Evolutionary conservation across 345 rosid species (phyloP), one percentile per base, ranked within the genome.

Genomic region (Linum trigynum): DNA sequence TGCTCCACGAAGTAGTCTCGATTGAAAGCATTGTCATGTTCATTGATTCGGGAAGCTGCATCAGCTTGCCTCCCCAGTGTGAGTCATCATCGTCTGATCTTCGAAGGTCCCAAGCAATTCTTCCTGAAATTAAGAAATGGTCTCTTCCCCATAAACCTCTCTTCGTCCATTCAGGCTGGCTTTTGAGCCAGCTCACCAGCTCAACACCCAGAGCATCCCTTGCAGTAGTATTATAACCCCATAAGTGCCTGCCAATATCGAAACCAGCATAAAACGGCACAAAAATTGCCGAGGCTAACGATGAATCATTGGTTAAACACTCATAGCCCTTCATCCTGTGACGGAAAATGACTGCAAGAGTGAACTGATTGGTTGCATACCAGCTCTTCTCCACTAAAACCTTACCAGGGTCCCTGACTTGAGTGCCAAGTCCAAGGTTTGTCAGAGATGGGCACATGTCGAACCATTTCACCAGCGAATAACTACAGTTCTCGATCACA

Each of bases 71-170:
- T 37, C 75, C 75, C 75, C 75, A 72, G 1, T 38, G 57, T 0
- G 57, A 14, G 10, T 56, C 55, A 38, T 35, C 1, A 8, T 67
- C 71, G 4, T 39, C 1, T 10, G 1, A 37, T n/a, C 75, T 57
- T 10, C 42, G 32, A 16, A 72, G 67, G 57, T 72, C 71, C 64
- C 64, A 67, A 17, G 43, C 36, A 35, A 72, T 67, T 37, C 75
- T 67, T 50, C 75, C 71, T 0, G 61, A 5, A 50, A 67, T 71
- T 14, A 72, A 67, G 64, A 72, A 72, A 57, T 67, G 75, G 59
- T 72, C 71, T 63, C 68, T 39, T 35, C 75, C 71, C 57, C 51
- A 39, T 71, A 72, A 37, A 38, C 16, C 67, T 17, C 55, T 41
- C 6, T 41, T 41, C 6, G 5, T 48, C 75, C 71, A 67, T 58